Base-by-base conservation (phyloP, 2,329 filamentous ascomycete species). In the Diaporthe citri region DNA sequence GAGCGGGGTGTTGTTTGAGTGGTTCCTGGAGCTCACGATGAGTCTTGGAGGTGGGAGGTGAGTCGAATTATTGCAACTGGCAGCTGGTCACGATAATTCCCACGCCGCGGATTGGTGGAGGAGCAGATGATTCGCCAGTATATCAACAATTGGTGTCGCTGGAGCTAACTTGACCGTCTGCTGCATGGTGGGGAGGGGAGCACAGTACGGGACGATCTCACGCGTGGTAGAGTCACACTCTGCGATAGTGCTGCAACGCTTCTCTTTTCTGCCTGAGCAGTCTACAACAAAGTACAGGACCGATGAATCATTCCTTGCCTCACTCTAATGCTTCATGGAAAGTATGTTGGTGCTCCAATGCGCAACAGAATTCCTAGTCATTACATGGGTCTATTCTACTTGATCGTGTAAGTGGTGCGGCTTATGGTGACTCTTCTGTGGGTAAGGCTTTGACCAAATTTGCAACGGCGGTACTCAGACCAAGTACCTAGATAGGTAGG, bases 41-140 rank as follows among this genome's bases (percentile, higher is more conserved):
- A 55, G 22, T 55, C 46, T 67, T 12, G 13, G 17, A 52, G 17
- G 8, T 28, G 46, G 13, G 4, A 25, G 43, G 13, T 28, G 22
- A 67, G 31, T 67, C 62, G 46, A 67, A n/a, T 52, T 67, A 55
- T 69, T 28, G 41, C 17, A 15, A 31, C 20, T 41, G n/a, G 48
- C 34, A 28, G 64, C 34, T 69, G 46, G 64, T 69, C 64, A 69
- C 64, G 64, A 69, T 55, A 39, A 69, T 55, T 55, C 17, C 28
- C 48, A 31, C 7, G 34, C n/a, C 48, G 64, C 46, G 64, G 34
- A 69, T 69, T 69, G 64, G 64, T 69, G 48, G 46, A 39, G 31
- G 46, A 20, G 46, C 13, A 28, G 31, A 52, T 34, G 31, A 52
- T 52, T 52, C 31, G 64, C 64, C 64, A 22, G 31, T 20, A 51